Percentiles rank a stretch among this genome's conserved stretches.
Evolutionary conservation across 1,284 basidiomycete species (phyloP).

Genomic region (Phaffia rhodozyma): DNA sequence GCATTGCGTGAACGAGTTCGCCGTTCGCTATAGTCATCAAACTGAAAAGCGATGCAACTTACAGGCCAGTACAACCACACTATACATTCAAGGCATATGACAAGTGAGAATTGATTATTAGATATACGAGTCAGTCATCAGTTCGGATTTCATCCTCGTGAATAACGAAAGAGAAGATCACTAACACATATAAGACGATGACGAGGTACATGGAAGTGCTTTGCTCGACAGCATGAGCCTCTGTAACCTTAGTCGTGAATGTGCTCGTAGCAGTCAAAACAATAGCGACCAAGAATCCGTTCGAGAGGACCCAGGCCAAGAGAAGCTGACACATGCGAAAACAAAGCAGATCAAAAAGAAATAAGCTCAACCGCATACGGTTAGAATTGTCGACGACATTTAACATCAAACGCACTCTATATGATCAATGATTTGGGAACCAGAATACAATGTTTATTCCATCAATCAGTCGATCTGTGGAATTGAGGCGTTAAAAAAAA

Average conservation of each 20-base stretch:
- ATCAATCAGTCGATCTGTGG: no score
- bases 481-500: neutral
- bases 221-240: neutral
- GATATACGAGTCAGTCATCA: no score
- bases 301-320: conserved; percentile 16
- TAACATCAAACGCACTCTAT: neutral
- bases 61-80: neutral
- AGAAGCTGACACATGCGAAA: neutral
- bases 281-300: conserved; percentile 17
- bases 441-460: conserved; percentile 57
- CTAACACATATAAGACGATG: conserved; percentile 6
- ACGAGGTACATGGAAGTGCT: conserved; percentile 8
- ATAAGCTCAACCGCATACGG: neutral
- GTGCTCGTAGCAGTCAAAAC: conserved; percentile 16
- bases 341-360: neutral
- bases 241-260: neutral
- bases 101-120: no score
- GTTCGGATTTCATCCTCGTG: no score
- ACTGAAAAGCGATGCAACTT: neutral
- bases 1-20: neutral
- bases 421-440: neutral
- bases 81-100: no score
- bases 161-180: neutral
- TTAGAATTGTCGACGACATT: neutral
- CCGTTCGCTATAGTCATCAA: neutral